Base-by-base conservation (phyloP, 202 grass and related monocot genomes). In the Sporobolus alterniflorus region DNA sequence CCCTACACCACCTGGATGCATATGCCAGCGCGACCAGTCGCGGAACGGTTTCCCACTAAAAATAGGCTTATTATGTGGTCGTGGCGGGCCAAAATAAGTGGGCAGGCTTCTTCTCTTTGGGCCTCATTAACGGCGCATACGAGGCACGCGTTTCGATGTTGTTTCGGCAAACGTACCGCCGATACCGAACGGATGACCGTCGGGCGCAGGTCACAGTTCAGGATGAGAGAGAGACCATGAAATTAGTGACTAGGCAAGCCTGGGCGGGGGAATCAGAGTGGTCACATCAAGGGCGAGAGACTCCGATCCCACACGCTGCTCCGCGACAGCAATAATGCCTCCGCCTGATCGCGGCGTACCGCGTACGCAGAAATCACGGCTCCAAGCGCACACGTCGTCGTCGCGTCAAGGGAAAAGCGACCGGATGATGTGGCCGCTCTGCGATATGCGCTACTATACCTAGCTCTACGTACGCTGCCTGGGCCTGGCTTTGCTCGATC, bases 301-400 rank as follows among this genome's bases (percentile, higher is more conserved):
- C 24, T 11, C 11, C 29, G 31, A 21, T 46, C 84, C 78, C 71
- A 76, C 78, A 71, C 52, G 14, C 54, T 24, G 9, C 64, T 48
- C n/a, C 57, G 9, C 43, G 33, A 40, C 17, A 64, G 34, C 17
- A 64, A 44, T 44, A 11, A 87, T 69, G 71, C 64, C 16, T 40
- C 61, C 22, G 21, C 34, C 18, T 24, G 84, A 75, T 75, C 62
- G 55, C 32, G 21, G 22, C 54, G 64, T 25, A 59, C 5, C 72
- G 14, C 36, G 72, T 42, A 62, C 74, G 57, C 80, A 71, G 74
- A 64, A 78, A 88, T 78, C 80, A 73, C 79, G 78, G 78, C 78
- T 66, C 59, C 68, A 14, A 31, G 59, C 28, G 59, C 18, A 20
- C 54, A 13, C 25, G 26, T n/a, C 57, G 57, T 26, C 81, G 75